Evolutionary conservation across 2,329 filamentous ascomycete species (phyloP).

Genomic region (Colletotrichum siamense): DNA sequence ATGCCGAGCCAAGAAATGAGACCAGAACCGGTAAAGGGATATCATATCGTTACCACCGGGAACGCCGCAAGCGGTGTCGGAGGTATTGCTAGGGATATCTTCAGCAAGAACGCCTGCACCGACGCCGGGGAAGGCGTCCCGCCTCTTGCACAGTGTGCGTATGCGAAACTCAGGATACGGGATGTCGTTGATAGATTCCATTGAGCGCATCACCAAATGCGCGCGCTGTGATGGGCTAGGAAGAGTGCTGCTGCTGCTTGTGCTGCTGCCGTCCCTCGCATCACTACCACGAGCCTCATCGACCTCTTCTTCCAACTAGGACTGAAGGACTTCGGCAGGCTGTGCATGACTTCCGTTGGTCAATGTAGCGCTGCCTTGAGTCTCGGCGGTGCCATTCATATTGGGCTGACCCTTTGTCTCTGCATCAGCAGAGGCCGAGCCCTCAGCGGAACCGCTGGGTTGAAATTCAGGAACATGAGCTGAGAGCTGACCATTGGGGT

Average conservation of each 20-base stretch:
- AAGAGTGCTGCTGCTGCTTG: neutral
- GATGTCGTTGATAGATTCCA: slow-evolving; percentile 17
- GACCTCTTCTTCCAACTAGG: slow-evolving; percentile 22
- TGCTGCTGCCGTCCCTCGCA: neutral
- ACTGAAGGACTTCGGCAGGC: slow-evolving; percentile 20
- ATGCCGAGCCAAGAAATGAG: slow-evolving; percentile 72
- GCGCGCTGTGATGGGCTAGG: slow-evolving; percentile 15
- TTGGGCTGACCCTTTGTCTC: neutral
- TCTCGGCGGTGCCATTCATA: slow-evolving; percentile 29
- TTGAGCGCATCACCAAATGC: slow-evolving; percentile 12
- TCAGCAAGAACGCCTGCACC: slow-evolving; percentile 25
- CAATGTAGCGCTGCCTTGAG: slow-evolving; percentile 24
- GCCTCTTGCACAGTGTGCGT: slow-evolving; percentile 43
- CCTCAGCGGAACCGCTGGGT: slow-evolving; percentile 33
- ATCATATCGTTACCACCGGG: slow-evolving; percentile 54
- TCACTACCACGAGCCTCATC: slow-evolving; percentile 8
- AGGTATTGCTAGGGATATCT: slow-evolving; percentile 28
- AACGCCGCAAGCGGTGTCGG: slow-evolving; percentile 33
- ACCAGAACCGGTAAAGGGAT: slow-evolving; percentile 77
- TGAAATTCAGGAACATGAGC: slow-evolving; percentile 70
- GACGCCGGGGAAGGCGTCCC: slow-evolving; percentile 30
- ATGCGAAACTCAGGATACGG: slow-evolving; percentile 41
- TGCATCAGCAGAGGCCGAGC: neutral
- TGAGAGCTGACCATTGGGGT: slow-evolving; percentile 55
- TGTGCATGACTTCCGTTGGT: slow-evolving; percentile 33